These are phyloP conservation scores for Quercus variabilis DNA, from an alignment of 306 rosid genomes.

Conservation along the genomic window DNA sequence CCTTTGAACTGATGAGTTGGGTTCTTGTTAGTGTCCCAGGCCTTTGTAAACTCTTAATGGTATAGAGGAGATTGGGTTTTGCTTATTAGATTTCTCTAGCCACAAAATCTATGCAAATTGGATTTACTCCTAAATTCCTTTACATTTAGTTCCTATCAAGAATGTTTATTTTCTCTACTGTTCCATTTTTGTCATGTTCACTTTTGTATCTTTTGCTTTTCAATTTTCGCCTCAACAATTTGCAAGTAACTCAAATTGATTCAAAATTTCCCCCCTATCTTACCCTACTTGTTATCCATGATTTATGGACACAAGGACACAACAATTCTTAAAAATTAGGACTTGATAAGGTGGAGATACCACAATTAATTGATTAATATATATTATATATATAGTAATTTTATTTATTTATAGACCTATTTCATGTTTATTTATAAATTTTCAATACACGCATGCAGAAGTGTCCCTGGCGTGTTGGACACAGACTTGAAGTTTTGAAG, in stretches of 20 bases:
- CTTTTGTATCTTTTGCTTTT: neutral
- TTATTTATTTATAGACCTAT: no score
- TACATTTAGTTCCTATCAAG: neutral
- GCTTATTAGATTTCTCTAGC: slow-evolving; percentile 4
- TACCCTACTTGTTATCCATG: no score
- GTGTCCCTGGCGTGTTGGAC: no score
- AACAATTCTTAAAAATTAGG: no score
- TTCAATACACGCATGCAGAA: no score
- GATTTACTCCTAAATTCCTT: neutral
- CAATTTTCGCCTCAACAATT: neutral
- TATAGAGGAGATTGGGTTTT: neutral
- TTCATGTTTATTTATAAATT: no score
- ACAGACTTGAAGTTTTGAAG: no score
- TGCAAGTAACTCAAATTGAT: neutral
- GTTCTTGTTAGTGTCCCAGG: neutral
- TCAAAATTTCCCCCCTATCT: neutral
- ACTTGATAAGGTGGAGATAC: no score
- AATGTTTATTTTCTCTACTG: neutral
- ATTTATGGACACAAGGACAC: no score
- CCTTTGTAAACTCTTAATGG: neutral
- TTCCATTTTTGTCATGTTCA: neutral
- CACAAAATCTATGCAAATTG: neutral
- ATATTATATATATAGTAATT: no score
- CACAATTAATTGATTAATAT: no score
- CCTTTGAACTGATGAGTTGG: slow-evolving; percentile 3